phyloP scores from a whole-genome alignment of 257 asterid species.

The Marsdenia floribunda region DNA sequence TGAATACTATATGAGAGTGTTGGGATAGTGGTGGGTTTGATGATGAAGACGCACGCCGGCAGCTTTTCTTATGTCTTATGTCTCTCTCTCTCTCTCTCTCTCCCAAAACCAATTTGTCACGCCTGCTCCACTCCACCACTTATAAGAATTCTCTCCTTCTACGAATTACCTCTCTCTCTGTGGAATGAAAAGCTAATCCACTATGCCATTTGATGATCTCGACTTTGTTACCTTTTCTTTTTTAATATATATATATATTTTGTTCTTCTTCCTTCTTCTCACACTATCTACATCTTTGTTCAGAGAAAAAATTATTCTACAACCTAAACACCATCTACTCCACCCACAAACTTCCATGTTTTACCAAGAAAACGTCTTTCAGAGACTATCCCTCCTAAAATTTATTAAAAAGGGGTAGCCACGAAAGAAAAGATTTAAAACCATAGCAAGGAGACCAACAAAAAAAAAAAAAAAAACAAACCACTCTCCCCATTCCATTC shows the following conservation, averaged over 20 bases:
- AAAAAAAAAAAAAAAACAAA: slow-evolving; percentile 17
- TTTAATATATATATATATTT: no score
- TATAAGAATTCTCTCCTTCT: neutral
- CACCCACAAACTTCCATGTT: slow-evolving; percentile 30
- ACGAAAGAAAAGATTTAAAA: slow-evolving; percentile 17
- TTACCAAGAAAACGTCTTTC: slow-evolving; percentile 25
- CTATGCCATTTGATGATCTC: slow-evolving; percentile 33
- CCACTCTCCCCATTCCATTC: slow-evolving; percentile 24
- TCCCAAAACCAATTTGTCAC: slow-evolving; percentile 38
- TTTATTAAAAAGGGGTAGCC: slow-evolving; percentile 16
- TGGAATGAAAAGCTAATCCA: slow-evolving; percentile 37
- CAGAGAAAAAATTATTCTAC: slow-evolving; percentile 24
- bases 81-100: slow-evolving; percentile 9
- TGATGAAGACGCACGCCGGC: slow-evolving; percentile 74
- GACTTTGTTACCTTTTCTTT: slow-evolving; percentile 17
- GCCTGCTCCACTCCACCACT: slow-evolving; percentile 70
- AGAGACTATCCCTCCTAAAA: slow-evolving; percentile 21
- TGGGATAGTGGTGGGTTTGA: slow-evolving; percentile 37
- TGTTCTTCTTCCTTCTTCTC: neutral
- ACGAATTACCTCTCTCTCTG: slow-evolving; percentile 1
- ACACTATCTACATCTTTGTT: slow-evolving; percentile 32
- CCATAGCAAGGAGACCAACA: slow-evolving; percentile 16
- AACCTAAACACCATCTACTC: slow-evolving; percentile 17
- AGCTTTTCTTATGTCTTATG: slow-evolving; percentile 50
- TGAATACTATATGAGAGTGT: neutral